phyloP scores from a whole-genome alignment of 495 filamentous ascomycete species.

The Annulohypoxylon moriforme region DNA sequence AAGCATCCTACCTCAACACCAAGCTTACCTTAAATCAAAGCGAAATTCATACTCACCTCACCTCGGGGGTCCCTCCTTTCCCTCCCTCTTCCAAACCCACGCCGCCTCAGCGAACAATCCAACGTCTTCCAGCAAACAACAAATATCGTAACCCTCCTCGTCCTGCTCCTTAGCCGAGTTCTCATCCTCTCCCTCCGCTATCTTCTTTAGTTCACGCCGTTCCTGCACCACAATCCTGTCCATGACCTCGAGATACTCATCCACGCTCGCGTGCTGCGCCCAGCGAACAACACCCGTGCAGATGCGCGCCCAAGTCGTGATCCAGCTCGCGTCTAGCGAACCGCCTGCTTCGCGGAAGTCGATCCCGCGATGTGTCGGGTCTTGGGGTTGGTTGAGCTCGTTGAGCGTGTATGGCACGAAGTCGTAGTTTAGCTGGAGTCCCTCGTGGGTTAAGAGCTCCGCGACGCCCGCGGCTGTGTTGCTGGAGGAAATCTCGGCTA shows the following conservation, averaged over 20 bases:
- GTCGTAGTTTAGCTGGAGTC: conserved; percentile 33
- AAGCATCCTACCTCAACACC: conserved; percentile 7
- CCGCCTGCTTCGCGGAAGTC: conserved; percentile 60
- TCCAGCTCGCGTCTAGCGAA: conserved; percentile 45
- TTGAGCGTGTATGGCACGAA: conserved; percentile 4
- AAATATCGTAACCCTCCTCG: conserved; percentile 35
- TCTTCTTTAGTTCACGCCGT: neutral
- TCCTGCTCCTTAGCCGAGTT: neutral
- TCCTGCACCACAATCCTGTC: conserved; percentile 25
- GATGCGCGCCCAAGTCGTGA: conserved; percentile 49
- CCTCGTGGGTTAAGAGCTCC: conserved; percentile 2
- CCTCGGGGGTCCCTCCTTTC: conserved; percentile 1
- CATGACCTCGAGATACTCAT: conserved; percentile 21
- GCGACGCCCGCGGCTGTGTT: conserved; percentile 17
- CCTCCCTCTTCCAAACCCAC: conserved; percentile 26
- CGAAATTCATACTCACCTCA: neutral
- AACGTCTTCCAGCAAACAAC: conserved; percentile 43
- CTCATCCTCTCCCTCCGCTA: neutral
- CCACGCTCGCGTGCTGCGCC: conserved; percentile 20
- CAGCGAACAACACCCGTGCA: conserved; percentile 46
- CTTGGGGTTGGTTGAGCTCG: neutral
- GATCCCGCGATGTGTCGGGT: conserved; percentile 40
- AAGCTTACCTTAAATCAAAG: neutral
- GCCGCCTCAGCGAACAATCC: conserved; percentile 37
- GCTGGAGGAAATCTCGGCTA: conserved; percentile 12